Evolutionary conservation across 2,329 filamentous ascomycete genomes (phyloP), one percentile per base, ranked within the genome.

Genomic region (Penicillium sp.): DNA sequence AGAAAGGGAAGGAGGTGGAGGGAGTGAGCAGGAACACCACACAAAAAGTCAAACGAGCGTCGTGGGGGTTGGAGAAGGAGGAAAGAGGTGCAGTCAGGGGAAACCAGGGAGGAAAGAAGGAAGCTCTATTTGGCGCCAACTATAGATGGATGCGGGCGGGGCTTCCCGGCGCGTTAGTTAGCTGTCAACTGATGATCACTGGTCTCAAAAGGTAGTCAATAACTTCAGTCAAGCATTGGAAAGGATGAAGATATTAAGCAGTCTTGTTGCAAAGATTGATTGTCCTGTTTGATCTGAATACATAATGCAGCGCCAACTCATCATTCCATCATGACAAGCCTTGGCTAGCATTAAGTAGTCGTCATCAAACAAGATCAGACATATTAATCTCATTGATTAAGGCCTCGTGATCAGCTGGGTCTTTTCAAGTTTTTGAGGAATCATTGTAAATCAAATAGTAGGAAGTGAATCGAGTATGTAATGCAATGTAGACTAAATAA

Each of bases 241-340:
- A 41, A 31, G n/a, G 8, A 8, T 29, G 21, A 13, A 47, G 44
- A 3, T 35, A n/a, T 7, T 23, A n/a, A 23, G 6, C 23, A 23
- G 31, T 15, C 17, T 8, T 7, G 17, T 56, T 31, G n/a, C 21
- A 21, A 15, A 19, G 7, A 38, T 21, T 47, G 41, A 30, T 11
- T 48, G 26, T 11, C 53, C 44, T 56, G 44, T n/a, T n/a, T 15
- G 7, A 13, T 21, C 47, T 13, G 45, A 17, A 47, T 19, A 19
- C 7, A n/a, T 23, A 35, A 23, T 45, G 30, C 57, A 48, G 57
- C 7, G 57, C 49, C 57, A 59, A 53, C 57, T 38, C 57, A 59
- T 59, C 57, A 35, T 52, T 19, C 21, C 41, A 19, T 23, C 46
- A 38, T 19, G 47, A 58, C 56, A 51, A 58, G 47, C 56, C 56